Conservation (phyloP, 441 rosid species). For the Manihot esculenta region DNA sequence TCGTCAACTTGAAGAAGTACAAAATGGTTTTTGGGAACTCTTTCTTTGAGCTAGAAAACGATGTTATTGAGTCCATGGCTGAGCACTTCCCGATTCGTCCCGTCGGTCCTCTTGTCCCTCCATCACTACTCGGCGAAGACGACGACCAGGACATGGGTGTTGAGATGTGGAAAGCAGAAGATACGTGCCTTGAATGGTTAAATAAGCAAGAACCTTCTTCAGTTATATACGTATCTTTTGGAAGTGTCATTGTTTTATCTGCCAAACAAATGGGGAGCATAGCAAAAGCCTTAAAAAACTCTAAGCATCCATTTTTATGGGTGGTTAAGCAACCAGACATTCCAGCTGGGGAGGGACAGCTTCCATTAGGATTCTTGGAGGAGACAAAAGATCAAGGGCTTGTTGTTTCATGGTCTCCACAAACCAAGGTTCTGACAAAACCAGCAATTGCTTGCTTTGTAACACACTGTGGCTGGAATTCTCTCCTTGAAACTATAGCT, state of each 20-base stretch:
- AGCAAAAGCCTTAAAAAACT: conserved; percentile 43
- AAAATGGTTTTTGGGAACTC: conserved; percentile 46
- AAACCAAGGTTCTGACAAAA: conserved; percentile 63
- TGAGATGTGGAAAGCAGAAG: conserved; percentile 47
- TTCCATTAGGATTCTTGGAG: conserved; percentile 56
- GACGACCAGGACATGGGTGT: conserved; percentile 28
- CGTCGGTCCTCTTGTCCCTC: conserved; percentile 57
- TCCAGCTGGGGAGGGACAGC: conserved; percentile 23
- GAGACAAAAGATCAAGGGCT: conserved; percentile 50
- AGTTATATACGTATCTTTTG: conserved; percentile 74
- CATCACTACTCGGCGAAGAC: conserved; percentile 33
- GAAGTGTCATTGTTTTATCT: conserved; percentile 48
- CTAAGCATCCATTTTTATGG: conserved; percentile 61
- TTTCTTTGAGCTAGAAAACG: conserved; percentile 40
- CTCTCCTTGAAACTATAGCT: conserved; percentile 57
- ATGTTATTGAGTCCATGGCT: conserved; percentile 28
- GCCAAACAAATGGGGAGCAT: conserved; percentile 62
- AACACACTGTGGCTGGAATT: conserved; percentile 91
- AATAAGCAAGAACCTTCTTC: conserved; percentile 50
- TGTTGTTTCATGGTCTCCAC: conserved; percentile 72
- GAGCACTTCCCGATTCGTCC: conserved; percentile 46
- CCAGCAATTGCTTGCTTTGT: conserved; percentile 57
- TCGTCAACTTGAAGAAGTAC: conserved; percentile 32
- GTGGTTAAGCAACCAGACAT: conserved; percentile 51
- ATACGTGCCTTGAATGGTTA: conserved; percentile 61